phyloP scores from a whole-genome alignment of 1,284 basidiomycete genomes.

The Xanthoconium separans region DNA sequence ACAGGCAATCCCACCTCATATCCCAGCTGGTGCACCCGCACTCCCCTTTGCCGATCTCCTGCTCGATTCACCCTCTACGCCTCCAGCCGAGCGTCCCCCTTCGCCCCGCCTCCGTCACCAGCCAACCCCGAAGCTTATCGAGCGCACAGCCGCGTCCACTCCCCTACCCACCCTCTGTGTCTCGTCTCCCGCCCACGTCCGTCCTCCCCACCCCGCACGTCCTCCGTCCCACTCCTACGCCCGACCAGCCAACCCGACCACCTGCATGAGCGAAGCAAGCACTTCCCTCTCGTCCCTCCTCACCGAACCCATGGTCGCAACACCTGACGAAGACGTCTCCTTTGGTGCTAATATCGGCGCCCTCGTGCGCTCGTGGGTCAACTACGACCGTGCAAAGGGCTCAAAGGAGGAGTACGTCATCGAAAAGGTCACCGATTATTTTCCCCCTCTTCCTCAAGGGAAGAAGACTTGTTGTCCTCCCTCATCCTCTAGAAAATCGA shows the following conservation, averaged over 20 bases:
- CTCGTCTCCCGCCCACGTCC: constrained; percentile 25
- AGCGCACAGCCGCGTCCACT: constrained; percentile 30
- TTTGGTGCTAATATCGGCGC: constrained; percentile 31
- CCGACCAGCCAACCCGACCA: constrained; percentile 16
- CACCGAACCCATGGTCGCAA: constrained; percentile 32
- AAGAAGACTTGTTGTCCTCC: constrained; percentile 18
- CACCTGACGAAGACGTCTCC: constrained; percentile 30
- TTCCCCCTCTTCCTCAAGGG: constrained; percentile 18
- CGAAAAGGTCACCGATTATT: constrained; percentile 35
- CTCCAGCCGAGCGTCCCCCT: constrained; percentile 13
- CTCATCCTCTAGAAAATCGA: constrained; percentile 19
- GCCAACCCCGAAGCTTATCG: constrained; percentile 33
- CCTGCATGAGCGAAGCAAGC: constrained; percentile 32
- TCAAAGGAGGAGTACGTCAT: constrained; percentile 20
- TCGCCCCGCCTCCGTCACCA: constrained; percentile 23
- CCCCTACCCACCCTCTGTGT: constrained; percentile 30
- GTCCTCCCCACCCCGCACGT: constrained; percentile 21
- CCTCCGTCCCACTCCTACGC: constrained; percentile 20
- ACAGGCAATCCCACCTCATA: constrained; percentile 29
- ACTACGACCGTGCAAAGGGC: constrained; percentile 24
- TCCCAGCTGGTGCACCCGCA: constrained; percentile 31
- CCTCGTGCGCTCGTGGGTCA: constrained; percentile 33
- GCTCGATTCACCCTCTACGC: background rate
- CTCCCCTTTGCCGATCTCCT: constrained; percentile 23
- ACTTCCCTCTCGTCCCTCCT: constrained; percentile 35